Conservation (phyloP, 2,329 filamentous ascomycete species). For the Coleophoma eucalyptorum region DNA sequence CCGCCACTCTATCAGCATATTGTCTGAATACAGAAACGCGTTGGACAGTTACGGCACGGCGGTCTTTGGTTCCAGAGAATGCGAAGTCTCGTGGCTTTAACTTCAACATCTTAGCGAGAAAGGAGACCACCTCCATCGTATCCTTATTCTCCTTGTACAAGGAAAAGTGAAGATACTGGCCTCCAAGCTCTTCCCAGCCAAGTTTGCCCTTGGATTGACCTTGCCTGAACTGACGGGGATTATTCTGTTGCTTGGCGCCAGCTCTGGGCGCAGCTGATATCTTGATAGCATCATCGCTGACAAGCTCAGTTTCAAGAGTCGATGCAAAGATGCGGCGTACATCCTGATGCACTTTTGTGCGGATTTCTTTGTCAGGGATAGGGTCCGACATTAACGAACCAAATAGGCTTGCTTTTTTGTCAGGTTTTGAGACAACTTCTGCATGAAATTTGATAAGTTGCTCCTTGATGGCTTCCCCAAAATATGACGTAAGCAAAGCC, state of each 20-base stretch:
- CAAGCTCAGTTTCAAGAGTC: slow-evolving; percentile 58
- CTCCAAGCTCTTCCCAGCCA: slow-evolving; percentile 63
- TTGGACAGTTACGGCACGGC: slow-evolving; percentile 66
- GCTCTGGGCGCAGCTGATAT: slow-evolving; percentile 43
- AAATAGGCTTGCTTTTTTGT: slow-evolving; percentile 52
- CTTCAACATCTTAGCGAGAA: slow-evolving; percentile 54
- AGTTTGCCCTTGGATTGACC: slow-evolving; percentile 34
- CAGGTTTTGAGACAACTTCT: slow-evolving; percentile 47
- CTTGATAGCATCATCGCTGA: slow-evolving; percentile 52
- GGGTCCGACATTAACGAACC: slow-evolving; percentile 46
- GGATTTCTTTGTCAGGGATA: slow-evolving; percentile 56
- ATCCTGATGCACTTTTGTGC: slow-evolving; percentile 54
- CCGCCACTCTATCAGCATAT: slow-evolving; percentile 58
- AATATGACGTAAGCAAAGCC: slow-evolving; percentile 37
- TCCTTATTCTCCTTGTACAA: slow-evolving; percentile 77
- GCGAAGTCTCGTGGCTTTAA: slow-evolving; percentile 56
- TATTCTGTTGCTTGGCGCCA: slow-evolving; percentile 15
- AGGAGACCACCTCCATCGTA: slow-evolving; percentile 69
- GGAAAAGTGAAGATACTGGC: slow-evolving; percentile 69
- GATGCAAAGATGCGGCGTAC: slow-evolving; percentile 61
- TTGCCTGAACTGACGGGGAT: slow-evolving; percentile 3
- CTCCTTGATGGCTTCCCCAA: slow-evolving; percentile 45
- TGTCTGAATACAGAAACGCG: slow-evolving; percentile 58
- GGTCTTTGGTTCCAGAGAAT: slow-evolving; percentile 72
- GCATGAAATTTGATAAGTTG: slow-evolving; percentile 52